A percentile compares a stretch with the other conserved stretches of the same genome.
phyloP scores from a whole-genome alignment of 768 basidiomycete genomes.

The Mycena belliarum region DNA sequence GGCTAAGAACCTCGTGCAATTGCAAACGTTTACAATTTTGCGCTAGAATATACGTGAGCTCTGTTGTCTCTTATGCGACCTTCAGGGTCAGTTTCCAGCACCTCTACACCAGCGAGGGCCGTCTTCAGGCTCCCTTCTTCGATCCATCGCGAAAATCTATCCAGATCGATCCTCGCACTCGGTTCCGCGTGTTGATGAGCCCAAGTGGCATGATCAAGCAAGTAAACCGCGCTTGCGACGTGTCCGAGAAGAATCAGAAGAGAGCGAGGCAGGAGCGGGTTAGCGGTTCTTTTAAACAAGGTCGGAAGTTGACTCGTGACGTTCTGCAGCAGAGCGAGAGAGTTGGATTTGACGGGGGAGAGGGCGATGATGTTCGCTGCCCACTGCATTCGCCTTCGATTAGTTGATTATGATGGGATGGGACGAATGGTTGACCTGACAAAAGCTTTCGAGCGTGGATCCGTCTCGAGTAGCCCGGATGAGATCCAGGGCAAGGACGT shows the following conservation, averaged over 20 bases:
- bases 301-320: slow-evolving; percentile 41
- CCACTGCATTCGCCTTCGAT: slow-evolving; percentile 46
- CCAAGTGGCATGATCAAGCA: slow-evolving; percentile 74
- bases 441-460: slow-evolving; percentile 45
- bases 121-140: slow-evolving; percentile 7
- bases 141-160: slow-evolving; percentile 26
- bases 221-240: slow-evolving; percentile 50
- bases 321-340: slow-evolving; percentile 35
- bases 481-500: slow-evolving; percentile 68
- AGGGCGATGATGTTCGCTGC: slow-evolving; percentile 39
- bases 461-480: slow-evolving; percentile 50
- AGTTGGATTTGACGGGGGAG: slow-evolving; percentile 30
- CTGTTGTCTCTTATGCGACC: not conserved
- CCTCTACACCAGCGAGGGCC: not conserved
- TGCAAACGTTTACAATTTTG: not conserved
- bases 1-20: too few species aligned
- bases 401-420: not conserved
- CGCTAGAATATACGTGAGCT: not conserved
- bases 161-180: slow-evolving; percentile 15
- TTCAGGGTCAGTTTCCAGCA: not conserved
- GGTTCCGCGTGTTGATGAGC: slow-evolving; percentile 33
- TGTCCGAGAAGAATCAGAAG: slow-evolving; percentile 60
- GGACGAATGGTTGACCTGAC: slow-evolving; percentile 36
- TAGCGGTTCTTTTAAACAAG: slow-evolving; percentile 40
- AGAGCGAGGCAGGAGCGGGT: slow-evolving; percentile 54